Base-by-base conservation (phyloP, 495 filamentous ascomycete species). In the Aspergillus homomorphus region DNA sequence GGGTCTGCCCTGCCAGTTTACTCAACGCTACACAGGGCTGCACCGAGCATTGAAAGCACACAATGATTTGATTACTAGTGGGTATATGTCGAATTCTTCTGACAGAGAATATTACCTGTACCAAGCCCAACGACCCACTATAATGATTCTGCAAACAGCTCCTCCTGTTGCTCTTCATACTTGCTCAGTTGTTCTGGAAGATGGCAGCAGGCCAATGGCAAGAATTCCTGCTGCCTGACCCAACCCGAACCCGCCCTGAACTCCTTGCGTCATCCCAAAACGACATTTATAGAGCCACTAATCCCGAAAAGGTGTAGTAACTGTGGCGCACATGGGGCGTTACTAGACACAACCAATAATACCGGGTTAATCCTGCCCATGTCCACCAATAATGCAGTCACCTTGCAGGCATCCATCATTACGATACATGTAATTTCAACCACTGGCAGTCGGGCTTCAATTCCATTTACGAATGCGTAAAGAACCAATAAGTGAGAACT, bases 151-250 rank as follows among this genome's bases (percentile, higher is more conserved):
- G 33, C 33, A 38, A n/a, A n/a, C 10, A 38, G 33, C 4, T 38
- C n/a, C n/a, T n/a, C n/a, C n/a, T n/a, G n/a, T 48, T 2, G 19
- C 3, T 48, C 45, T 48, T 8, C n/a, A n/a, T n/a, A n/a, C n/a
- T 50, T 5, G 33, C 33, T 38, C 33, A 38, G 46, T 28, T 50
- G 26, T 50, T 50, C 46, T 50, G 16, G 46, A 24, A 28, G 30
- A 53, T 9, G 21, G 14, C 19, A 20, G 14, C 51, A n/a, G 51
- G 2, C 5, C 26, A n/a, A 38, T 38, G n/a, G 6, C 18, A 52
- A n/a, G 42, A 43, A 62, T 57, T 58, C 43, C 51, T 58, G 60
- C 60, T 62, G 60, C 60, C 60, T 62, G 52, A 28, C 41, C 41
- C 38, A 26, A 24, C 7, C 2, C 23, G 44, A 16, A 38, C 51